Conservation (phyloP, 371 early-diverging fungal genomes). For the Zopfochytrium polystomum region DNA sequence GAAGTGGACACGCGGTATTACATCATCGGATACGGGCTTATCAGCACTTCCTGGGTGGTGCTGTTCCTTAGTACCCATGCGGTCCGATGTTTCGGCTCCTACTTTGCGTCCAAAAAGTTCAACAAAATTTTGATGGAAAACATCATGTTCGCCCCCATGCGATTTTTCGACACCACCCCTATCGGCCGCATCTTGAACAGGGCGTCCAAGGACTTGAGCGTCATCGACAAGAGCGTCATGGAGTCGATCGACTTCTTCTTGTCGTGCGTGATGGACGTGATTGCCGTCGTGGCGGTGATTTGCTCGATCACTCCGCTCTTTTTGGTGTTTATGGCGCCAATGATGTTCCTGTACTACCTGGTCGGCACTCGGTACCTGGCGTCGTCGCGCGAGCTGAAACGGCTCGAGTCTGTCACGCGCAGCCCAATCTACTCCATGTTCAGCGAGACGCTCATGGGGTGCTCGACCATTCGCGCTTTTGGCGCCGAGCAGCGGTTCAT, state of each 20-base stretch:
- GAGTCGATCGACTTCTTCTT: neutral
- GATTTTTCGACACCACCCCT: slow-evolving; percentile 83
- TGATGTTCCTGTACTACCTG: slow-evolving; percentile 23
- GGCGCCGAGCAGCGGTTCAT: slow-evolving; percentile 44
- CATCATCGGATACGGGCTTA: slow-evolving; percentile 31
- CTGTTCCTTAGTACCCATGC: slow-evolving; percentile 13
- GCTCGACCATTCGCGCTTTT: slow-evolving; percentile 69
- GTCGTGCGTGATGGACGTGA: neutral
- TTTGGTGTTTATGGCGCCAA: slow-evolving; percentile 25
- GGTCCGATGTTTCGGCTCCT: slow-evolving; percentile 14
- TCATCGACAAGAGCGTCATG: slow-evolving; percentile 37
- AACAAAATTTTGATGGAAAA: slow-evolving; percentile 26
- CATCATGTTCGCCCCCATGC: slow-evolving; percentile 31
- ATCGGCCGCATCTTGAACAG: slow-evolving; percentile 81
- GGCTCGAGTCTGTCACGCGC: slow-evolving; percentile 69
- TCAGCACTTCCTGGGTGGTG: slow-evolving; percentile 17
- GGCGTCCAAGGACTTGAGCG: slow-evolving; percentile 53
- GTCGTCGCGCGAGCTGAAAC: slow-evolving; percentile 73
- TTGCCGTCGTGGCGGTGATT: slow-evolving; percentile 27
- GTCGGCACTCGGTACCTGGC: slow-evolving; percentile 54
- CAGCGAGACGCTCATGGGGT: slow-evolving; percentile 63
- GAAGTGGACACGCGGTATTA: slow-evolving; percentile 32
- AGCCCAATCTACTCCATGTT: slow-evolving; percentile 80
- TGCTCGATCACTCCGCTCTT: slow-evolving; percentile 53
- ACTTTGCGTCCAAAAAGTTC: slow-evolving; percentile 23